Evolutionary conservation across 2,329 filamentous ascomycete species (phyloP).

Genomic region (Fusarium sp.): DNA sequence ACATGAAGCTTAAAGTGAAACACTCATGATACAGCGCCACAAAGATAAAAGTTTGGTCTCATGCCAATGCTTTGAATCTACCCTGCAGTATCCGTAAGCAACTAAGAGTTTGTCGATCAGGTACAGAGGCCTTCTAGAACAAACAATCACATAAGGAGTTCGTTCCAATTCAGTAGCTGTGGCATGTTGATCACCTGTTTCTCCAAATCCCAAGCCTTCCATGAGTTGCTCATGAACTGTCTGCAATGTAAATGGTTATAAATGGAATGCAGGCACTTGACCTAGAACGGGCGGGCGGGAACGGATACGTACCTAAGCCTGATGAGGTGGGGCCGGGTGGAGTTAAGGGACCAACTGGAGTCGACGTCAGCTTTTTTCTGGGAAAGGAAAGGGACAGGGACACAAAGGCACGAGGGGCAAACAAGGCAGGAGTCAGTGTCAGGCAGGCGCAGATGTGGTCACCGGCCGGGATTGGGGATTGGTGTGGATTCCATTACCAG

Average conservation of each 20-base stretch:
- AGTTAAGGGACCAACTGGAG: slow-evolving; percentile 32
- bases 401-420: slow-evolving; percentile 17
- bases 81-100: background rate
- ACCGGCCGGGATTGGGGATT: slow-evolving; percentile 17
- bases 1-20: background rate
- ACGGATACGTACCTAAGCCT: slow-evolving; percentile 24
- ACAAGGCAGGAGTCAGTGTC: slow-evolving; percentile 14
- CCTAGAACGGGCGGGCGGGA: background rate
- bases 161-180: background rate
- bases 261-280: background rate
- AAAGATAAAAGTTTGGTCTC: background rate
- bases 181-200: background rate
- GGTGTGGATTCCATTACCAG: slow-evolving; percentile 18
- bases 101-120: background rate
- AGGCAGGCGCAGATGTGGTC: slow-evolving; percentile 22
- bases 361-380: slow-evolving; percentile 29
- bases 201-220: background rate
- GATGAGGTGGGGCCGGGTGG: slow-evolving; percentile 8
- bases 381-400: background rate
- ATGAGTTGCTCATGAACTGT: background rate
- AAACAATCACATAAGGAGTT: background rate
- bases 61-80: background rate
- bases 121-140: background rate
- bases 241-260: background rate
- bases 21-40: slow-evolving; percentile 3